A percentile compares a stretch with the other conserved stretches of the same genome.
phyloP scores from a whole-genome alignment of 345 rosid genomes.

The Angophora floribunda region DNA sequence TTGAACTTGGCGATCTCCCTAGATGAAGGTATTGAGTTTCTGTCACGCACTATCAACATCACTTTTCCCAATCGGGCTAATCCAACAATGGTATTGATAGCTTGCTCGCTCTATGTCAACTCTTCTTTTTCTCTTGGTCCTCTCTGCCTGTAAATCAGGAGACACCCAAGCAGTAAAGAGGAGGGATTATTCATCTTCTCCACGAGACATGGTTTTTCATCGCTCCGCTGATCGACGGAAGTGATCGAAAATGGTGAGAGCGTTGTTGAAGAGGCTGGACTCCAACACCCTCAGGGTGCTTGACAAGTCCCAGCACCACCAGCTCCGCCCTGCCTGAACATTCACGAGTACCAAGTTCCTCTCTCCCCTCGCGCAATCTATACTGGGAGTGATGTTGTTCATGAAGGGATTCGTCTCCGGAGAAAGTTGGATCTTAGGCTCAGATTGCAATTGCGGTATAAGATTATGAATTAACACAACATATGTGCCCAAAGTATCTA shows the following conservation, averaged over 20 bases:
- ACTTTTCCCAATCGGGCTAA: too few species aligned
- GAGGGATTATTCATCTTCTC: background rate
- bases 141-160: background rate
- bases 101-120: too few species aligned
- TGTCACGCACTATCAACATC: too few species aligned
- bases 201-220: background rate
- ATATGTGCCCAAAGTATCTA: too few species aligned
- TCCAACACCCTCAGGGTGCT: constrained; percentile 68
- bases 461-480: background rate
- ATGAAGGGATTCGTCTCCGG: background rate
- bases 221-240: background rate
- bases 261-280: constrained; percentile 59
- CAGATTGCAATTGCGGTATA: background rate
- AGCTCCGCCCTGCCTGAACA: constrained; percentile 81
- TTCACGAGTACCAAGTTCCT: constrained; percentile 85
- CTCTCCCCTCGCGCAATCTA: too few species aligned
- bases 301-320: constrained; percentile 83
- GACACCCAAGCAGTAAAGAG: background rate
- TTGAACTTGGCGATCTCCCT: too few species aligned
- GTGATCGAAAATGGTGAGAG: constrained; percentile 35
- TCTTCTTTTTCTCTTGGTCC: too few species aligned
- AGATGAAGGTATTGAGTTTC: too few species aligned
- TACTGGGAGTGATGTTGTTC: background rate
- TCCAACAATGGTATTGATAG: too few species aligned
- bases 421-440: background rate